Percentiles rank a stretch among this genome's conserved stretches.
Evolutionary conservation across 148 eudicot genomes (phyloP).

Genomic region (Cornus suecica): DNA sequence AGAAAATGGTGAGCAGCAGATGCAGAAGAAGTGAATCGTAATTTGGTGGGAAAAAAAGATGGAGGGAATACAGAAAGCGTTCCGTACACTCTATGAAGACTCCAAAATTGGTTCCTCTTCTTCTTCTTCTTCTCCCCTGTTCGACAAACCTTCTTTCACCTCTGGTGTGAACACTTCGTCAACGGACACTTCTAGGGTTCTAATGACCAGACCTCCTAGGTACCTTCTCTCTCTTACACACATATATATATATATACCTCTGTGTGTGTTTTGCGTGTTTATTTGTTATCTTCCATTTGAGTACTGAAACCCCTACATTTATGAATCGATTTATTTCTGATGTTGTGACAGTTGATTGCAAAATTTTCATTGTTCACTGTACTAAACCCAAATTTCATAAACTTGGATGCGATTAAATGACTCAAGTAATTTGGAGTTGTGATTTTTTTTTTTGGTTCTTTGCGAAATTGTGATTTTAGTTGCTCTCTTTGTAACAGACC

Average conservation of each 20-base stretch:
- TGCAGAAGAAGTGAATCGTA: too few relatives aligned
- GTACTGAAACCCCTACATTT: too few relatives aligned
- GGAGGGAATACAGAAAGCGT: constrained; percentile 44
- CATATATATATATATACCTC: not conserved
- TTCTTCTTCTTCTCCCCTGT: constrained; percentile 9
- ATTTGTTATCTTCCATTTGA: not conserved
- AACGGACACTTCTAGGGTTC: constrained; percentile 13
- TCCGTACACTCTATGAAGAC: constrained; percentile 24
- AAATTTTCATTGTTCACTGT: too few relatives aligned
- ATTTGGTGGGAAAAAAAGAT: too few relatives aligned
- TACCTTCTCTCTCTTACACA: constrained; percentile 15
- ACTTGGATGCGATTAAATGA: too few relatives aligned
- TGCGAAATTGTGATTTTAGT: too few relatives aligned
- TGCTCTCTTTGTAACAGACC: too few relatives aligned
- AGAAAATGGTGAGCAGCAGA: not conserved
- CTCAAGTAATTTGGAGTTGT: too few relatives aligned
- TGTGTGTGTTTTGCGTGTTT: not conserved
- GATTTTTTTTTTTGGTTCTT: too few relatives aligned
- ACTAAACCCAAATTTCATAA: too few relatives aligned
- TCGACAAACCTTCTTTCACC: constrained; percentile 5
- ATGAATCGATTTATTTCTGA: too few relatives aligned
- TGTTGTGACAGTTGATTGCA: too few relatives aligned
- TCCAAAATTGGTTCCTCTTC: constrained; percentile 25
- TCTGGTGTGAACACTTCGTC: not conserved
- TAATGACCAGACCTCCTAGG: constrained; percentile 45